Base-by-base conservation (phyloP, 371 early-diverging fungal genomes). In the Mucor circinelloides region DNA sequence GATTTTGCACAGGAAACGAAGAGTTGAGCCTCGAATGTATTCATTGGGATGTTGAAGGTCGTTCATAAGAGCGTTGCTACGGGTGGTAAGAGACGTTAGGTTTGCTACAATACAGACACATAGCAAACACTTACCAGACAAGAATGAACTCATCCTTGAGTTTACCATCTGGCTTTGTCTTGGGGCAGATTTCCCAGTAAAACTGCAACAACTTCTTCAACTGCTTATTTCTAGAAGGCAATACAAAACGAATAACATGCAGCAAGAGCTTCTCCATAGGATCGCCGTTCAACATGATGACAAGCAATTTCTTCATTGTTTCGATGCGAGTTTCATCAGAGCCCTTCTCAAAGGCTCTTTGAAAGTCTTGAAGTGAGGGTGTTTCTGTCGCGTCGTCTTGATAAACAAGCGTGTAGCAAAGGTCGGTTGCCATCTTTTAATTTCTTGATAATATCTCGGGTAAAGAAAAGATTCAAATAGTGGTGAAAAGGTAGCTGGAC, bases 1-100 rank as follows among this genome's bases (percentile, higher is more conserved):
- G 52, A 99, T 86, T 79, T 96, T 97, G 85, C 97, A 93, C 63
- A 99, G 82, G 82, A 98, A 93, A 46, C 99, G 90, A 68, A 99
- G 90, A 15, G 97, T 97, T 2, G 91, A 89, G 27, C 98, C 99
- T 63, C 99, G 91, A 67, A 99, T 95, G 77, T 93, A 99, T 85
- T 99, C 99, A 82, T 99, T 99, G 27, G 99, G 98, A 81, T 96
- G 96, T 77, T 94, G 95, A 42, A 99, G 84, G 81, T 99, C 99
- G 72, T 96, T 98, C 77, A 95, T 84, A 59, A 99, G 86, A 58
- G 98, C 95, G 76, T 99, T 99, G 80, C 94, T 93, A 77, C 17
- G 40, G 40, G n/a, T n/a, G 46, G 48, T 44, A 38, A 67, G 55
- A 31, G 13, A 60, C 9, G 23, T 63, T 23, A 40, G 28, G 27